phyloP scores from a whole-genome alignment of 192 early-diverging fungal species.

The Coemansia sp. region DNA sequence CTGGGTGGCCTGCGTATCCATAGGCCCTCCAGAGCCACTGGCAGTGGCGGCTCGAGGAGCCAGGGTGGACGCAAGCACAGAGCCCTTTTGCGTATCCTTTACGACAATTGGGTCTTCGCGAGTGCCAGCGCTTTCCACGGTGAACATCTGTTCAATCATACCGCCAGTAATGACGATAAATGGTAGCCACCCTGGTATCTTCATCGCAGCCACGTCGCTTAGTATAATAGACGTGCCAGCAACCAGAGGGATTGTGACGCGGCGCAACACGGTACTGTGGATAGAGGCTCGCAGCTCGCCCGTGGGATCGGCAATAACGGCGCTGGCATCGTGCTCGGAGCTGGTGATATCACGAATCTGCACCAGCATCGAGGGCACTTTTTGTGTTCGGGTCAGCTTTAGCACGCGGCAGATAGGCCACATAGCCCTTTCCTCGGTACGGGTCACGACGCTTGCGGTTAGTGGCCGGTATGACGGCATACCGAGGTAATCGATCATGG shows the following conservation, averaged over 20 bases:
- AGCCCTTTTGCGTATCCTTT: constrained; percentile 21
- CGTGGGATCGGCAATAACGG: constrained; percentile 42
- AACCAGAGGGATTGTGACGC: constrained; percentile 20
- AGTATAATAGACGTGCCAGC: constrained; percentile 42
- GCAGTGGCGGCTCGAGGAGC: not conserved
- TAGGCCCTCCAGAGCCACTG: not conserved
- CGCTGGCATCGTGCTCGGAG: constrained; percentile 33
- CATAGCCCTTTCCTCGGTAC: constrained; percentile 6
- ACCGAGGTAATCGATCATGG: constrained; percentile 34
- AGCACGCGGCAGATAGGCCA: constrained; percentile 38
- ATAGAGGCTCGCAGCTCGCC: constrained; percentile 49
- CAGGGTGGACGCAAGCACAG: not conserved
- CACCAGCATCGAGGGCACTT: constrained; percentile 35
- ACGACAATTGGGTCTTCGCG: constrained; percentile 30
- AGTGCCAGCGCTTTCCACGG: constrained; percentile 25
- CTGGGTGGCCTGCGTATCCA: not conserved
- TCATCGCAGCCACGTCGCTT: constrained; percentile 34
- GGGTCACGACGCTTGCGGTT: constrained; percentile 11
- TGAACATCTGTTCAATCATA: constrained; percentile 42
- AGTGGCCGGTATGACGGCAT: constrained; percentile 32
- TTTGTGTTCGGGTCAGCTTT: constrained; percentile 15
- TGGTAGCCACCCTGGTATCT: constrained; percentile 27
- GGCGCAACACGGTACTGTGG: constrained; percentile 28
- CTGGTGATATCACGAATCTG: constrained; percentile 37
- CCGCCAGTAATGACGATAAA: constrained; percentile 38